Evolutionary conservation across 768 basidiomycete species (phyloP).

Genomic region (Kwoniella dendrophila): DNA sequence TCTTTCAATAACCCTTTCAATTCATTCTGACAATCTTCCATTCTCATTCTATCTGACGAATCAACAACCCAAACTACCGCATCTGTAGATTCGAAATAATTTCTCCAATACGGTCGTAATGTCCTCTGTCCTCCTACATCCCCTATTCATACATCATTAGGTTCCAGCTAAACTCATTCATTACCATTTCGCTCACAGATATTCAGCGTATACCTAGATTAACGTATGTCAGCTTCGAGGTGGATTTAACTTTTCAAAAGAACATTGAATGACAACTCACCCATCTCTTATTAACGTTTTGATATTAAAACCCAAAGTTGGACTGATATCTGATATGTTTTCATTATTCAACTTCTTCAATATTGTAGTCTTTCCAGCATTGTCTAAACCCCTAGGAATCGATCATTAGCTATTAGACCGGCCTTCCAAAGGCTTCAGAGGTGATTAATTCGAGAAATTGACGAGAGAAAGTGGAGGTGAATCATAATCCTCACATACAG

Average conservation of each 20-base stretch:
- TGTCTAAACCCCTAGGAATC: constrained; percentile 84
- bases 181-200: constrained; percentile 77
- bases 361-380: constrained; percentile 98
- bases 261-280: constrained; percentile 59
- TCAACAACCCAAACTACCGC: constrained; percentile 99
- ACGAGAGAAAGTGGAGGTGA: constrained; percentile 10
- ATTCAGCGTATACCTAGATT: constrained; percentile 71
- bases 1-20: constrained; percentile 81
- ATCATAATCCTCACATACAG: constrained; percentile 50
- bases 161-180: not conserved
- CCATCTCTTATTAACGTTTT: constrained; percentile 90
- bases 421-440: too few relatives aligned
- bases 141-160: constrained; percentile 63
- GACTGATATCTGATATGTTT: constrained; percentile 82
- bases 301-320: constrained; percentile 98
- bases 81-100: constrained; percentile 98
- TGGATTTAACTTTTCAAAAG: not conserved
- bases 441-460: too few relatives aligned
- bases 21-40: constrained; percentile 86
- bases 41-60: constrained; percentile 85
- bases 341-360: constrained; percentile 92
- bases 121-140: constrained; percentile 97
- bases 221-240: constrained; percentile 62
- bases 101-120: constrained; percentile 95
- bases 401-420: not conserved